phyloP scores from a whole-genome alignment of 2,329 filamentous ascomycete species.

The Aureobasidium vineae region DNA sequence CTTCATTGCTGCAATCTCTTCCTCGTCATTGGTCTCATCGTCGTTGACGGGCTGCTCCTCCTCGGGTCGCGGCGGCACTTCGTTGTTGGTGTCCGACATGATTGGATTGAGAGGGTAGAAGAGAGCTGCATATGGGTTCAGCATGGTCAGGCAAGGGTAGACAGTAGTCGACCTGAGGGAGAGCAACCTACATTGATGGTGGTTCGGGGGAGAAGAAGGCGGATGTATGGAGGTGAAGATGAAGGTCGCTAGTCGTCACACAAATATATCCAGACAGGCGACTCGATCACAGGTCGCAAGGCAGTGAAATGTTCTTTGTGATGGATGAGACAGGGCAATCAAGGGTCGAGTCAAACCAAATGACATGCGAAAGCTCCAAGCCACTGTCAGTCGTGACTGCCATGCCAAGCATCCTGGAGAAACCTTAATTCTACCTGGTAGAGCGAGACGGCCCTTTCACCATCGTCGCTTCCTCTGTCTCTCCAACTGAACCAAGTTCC shows the following conservation, averaged over 20 bases:
- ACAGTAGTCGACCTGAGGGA: not conserved
- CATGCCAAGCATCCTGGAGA: constrained; percentile 21
- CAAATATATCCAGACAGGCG: not conserved
- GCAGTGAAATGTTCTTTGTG: not conserved
- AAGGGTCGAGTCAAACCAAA: constrained; percentile 14
- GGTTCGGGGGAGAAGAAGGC: not conserved
- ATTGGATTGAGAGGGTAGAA: constrained; percentile 10
- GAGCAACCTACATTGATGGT: constrained; percentile 12
- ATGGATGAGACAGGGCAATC: not conserved
- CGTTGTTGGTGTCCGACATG: constrained; percentile 34
- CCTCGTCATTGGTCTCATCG: constrained; percentile 38
- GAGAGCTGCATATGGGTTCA: constrained; percentile 18
- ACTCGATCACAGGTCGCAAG: constrained; percentile 1
- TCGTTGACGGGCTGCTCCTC: constrained; percentile 35
- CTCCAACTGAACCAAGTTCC: not conserved
- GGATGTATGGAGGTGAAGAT: not conserved
- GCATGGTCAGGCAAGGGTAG: not conserved
- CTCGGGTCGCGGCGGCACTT: constrained; percentile 30
- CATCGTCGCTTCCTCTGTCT: not conserved
- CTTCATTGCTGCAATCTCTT: constrained; percentile 52
- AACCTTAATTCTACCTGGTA: constrained; percentile 13
- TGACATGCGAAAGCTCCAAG: constrained; percentile 13
- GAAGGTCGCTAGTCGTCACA: not conserved
- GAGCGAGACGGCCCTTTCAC: not conserved
- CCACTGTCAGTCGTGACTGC: constrained; percentile 1